Percentiles rank a stretch among this genome's conserved stretches.
These are phyloP conservation scores for Hymenoscyphus linearis DNA, from an alignment of 2,329 filamentous ascomycete species.

Conservation along the genomic window DNA sequence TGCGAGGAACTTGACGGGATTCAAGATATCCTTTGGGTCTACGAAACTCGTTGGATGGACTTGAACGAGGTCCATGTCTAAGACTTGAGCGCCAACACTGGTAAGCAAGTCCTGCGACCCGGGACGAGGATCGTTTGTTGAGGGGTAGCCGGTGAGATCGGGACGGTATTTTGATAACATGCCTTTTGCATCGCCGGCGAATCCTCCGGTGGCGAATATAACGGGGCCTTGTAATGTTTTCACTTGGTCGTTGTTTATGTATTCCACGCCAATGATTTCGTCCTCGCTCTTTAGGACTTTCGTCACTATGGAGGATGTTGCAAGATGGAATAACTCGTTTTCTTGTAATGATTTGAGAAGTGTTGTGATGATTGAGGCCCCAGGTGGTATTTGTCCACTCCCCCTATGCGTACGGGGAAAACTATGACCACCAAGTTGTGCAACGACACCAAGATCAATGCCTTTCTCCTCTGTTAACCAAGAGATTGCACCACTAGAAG, in stretches of 20 bases:
- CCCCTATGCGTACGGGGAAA: conserved; percentile 53
- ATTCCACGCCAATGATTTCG: conserved; percentile 49
- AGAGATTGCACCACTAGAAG: conserved; percentile 44
- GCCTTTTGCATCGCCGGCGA: conserved; percentile 55
- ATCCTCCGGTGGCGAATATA: conserved; percentile 57
- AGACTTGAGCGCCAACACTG: conserved; percentile 35
- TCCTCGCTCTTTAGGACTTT: conserved; percentile 37
- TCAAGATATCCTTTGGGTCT: conserved; percentile 42
- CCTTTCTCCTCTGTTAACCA: conserved; percentile 54
- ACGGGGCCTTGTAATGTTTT: conserved; percentile 46
- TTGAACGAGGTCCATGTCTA: conserved; percentile 50
- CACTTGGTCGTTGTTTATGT: conserved; percentile 30
- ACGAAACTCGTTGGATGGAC: conserved; percentile 62
- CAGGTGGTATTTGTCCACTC: conserved; percentile 49
- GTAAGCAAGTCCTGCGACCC: conserved; percentile 45
- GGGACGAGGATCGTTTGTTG: conserved; percentile 55
- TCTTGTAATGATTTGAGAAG: conserved; percentile 47
- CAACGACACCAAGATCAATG: conserved; percentile 53
- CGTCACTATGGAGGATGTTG: conserved; percentile 48
- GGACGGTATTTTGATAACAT: conserved; percentile 51
- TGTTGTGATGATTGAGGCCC: conserved; percentile 51
- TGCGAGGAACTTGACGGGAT: conserved; percentile 55
- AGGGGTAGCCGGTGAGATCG: conserved; percentile 54
- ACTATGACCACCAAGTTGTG: conserved; percentile 55
- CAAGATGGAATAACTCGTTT: conserved; percentile 45